Evolutionary conservation across 441 rosid species (phyloP), one percentile per base, ranked within the genome.

Genomic region (Populus trichocarpa): DNA sequence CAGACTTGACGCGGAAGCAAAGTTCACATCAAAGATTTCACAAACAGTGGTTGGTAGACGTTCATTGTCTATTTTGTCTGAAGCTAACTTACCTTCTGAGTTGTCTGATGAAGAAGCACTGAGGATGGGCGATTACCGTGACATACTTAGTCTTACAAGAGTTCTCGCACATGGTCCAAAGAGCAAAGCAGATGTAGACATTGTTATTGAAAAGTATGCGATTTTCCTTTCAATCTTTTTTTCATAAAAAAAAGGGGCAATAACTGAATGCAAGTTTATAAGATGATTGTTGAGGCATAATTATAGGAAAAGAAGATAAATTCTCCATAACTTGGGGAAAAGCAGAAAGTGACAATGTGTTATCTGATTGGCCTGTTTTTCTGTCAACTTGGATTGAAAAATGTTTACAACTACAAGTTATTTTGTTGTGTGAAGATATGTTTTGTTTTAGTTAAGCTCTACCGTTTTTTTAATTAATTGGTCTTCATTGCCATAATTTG

Each of bases 41-140:
- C 88, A 84, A 78, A 53, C 86, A 33, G 53, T 82, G 59, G 73
- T 74, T 75, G 82, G 84, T 75, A 63, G 81, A 65, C 79, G 81
- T 33, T 80, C 81, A 30, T 28, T 78, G 75, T 75, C 84, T 57
- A 79, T 26, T 26, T 26, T 81, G 74, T 69, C 79, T 53, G 93
- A 86, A 76, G 89, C 78, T 75, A 80, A 82, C 84, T 83, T 84
- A 26, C 84, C 90, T 65, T 83, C 85, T 79, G 83, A 81, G 83
- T 84, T 86, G 68, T 88, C 93, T 76, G 92, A 94, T 78, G 96
- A 93, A 83, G 96, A 89, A 85, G 89, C 97, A 22, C 85, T 84
- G 61, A 89, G 85, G 84, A 91, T 95, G 99, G 99, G 97, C 42
- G 99, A 97, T 75, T 95, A 97, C 76, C 92, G 99, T 26, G 97